These are phyloP conservation scores for Geotrichum reessii DNA, from an alignment of 1,139 yeast species.

Conservation along the genomic window DNA sequence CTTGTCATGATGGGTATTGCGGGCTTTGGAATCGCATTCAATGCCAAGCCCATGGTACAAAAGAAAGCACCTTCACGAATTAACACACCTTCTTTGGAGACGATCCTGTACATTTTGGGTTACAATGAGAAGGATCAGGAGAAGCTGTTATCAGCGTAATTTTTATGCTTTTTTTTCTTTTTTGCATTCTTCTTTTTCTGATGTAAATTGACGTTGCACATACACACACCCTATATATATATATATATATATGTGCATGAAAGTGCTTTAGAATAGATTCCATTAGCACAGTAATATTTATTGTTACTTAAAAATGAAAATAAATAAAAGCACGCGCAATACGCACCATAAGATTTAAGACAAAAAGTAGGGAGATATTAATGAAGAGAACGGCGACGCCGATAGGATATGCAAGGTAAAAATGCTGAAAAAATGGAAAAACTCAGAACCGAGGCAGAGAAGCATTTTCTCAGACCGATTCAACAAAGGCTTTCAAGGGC, in stretches of 20 bases:
- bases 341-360: neutral
- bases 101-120: constrained; percentile 77
- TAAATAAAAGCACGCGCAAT: neutral
- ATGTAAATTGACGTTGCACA: too few relatives aligned
- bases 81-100: constrained; percentile 63
- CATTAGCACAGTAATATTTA: neutral
- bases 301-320: neutral
- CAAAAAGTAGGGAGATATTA: neutral
- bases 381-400: neutral
- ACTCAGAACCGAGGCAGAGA: neutral
- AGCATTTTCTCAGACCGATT: neutral
- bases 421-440: neutral
- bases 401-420: neutral
- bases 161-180: neutral
- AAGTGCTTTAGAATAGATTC: neutral
- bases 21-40: constrained; percentile 95
- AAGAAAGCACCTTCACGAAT: constrained; percentile 69
- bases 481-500: neutral
- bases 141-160: constrained; percentile 3
- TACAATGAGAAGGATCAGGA: constrained; percentile 51
- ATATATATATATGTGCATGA: neutral
- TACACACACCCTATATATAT: neutral
- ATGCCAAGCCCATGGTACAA: constrained; percentile 92
- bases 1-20: constrained; percentile 86
- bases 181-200: neutral